Evolutionary conservation across 2,329 filamentous ascomycete genomes (phyloP), one percentile per base, ranked within the genome.

Genomic region (Elsinoe necatrix): DNA sequence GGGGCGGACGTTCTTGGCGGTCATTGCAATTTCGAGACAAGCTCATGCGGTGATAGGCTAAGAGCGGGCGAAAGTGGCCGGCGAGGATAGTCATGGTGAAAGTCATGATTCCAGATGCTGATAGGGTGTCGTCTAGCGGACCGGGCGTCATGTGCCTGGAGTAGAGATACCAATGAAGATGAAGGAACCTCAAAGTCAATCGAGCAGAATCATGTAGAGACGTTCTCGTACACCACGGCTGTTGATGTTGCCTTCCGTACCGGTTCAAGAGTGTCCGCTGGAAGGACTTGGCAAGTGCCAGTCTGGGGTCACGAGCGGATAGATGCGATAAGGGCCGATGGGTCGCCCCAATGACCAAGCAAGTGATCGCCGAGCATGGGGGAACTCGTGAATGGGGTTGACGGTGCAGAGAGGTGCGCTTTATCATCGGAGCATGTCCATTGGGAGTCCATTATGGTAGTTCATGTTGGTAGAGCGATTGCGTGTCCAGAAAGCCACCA

Each of bases 41-140:
- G 48, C 48, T 52, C 48, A 52, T 37, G 14, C 14, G 31, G 31
- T 52, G 48, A 52, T 52, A 37, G 48, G 48, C 37, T 52, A 52
- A 52, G 48, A 34, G 31, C 29, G 34, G 18, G 29, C 48, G 29
- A 39, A 8, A n/a, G 31, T 27, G 14, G 29, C 9, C 21, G 25
- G 48, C 25, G 25, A 16, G 16, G 48, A 34, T n/a, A 31, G 39
- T 52, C 48, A 39, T 20, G n/a, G 8, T 7, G 48, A 52, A 39
- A 37, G 39, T 37, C 31, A 52, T 52, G 48, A 31, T 52, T 37
- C 48, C 21, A n/a, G 6, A 2, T 16, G 23, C 14, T 37, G 31
- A 52, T 52, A 52, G 48, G 48, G 18, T 37, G 31, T 37, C 48
- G 48, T 21, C 16, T 35, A 18, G 48, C 11, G 48, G 29, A 16